Evolutionary conservation across 257 asterid species (phyloP), one percentile per base, ranked within the genome.

Genomic region (Lantana camara): DNA sequence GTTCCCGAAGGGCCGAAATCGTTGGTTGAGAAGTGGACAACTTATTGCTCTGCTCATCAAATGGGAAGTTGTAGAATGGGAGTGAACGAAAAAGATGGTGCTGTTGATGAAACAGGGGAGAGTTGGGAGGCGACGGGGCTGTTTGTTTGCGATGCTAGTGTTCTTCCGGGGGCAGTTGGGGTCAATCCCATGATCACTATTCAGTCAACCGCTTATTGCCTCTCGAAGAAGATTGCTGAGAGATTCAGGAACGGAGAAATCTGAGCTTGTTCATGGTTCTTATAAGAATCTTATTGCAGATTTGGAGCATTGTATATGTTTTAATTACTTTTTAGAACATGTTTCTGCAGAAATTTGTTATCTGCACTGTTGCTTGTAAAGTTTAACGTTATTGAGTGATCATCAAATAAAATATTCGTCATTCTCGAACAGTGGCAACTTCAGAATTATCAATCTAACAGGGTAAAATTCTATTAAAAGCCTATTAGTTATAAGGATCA

Each of bases 11-110:
- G 98, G 53, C 91, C 95, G 0, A 83, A 73, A 15, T 69, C 93
- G 1, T 0, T 79, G 41, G 88, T 63, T 4, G 60, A 78, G 80
- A 60, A 82, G 0, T 92, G 93, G 83, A 77, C 85, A 0, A 87
- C 82, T 0, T 93, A 89, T 50, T 41, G 73, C 32, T 87, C 96
- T 1, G 97, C 98, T 1, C 98, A 93, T 71, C 98, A 93, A 62
- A 89, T 93, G 90, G 97, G 98, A 23, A 89, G 98, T 53, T 93
- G 96, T 46, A 79, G 89, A 63, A 92, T 92, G 96, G 98, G 91
- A 38, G 57, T 8, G 27, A 68, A 13, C 15, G 79, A 82, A 24
- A 70, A 61, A 12, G 93, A 70, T 0, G 85, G 97, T 0, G 97
- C 90, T 0, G 95, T 92, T 11, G 97, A 92, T 62, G 87, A 68